These are phyloP conservation scores for Apophysomyces ossiformis DNA, from an alignment of 371 early-diverging fungal genomes.

Conservation along the genomic window DNA sequence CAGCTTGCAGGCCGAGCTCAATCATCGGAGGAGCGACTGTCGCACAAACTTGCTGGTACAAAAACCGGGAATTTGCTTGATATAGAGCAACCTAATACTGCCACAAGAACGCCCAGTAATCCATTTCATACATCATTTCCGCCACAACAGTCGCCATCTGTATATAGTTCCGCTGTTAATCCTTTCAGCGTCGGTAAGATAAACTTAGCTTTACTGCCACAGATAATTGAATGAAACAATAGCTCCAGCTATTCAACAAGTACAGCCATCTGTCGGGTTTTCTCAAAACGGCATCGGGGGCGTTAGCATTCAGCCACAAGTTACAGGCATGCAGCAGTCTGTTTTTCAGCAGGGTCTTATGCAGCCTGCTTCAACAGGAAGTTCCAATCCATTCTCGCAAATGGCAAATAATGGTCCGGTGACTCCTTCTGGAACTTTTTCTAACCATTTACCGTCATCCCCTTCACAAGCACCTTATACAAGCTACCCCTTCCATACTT, in stretches of 20 bases:
- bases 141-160: slow-evolving; percentile 11
- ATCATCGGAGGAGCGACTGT: slow-evolving; percentile 21
- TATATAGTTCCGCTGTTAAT: background rate
- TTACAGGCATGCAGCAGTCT: slow-evolving; percentile 9
- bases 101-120: background rate
- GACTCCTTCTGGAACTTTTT: background rate
- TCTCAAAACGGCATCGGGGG: slow-evolving; percentile 2
- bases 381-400: slow-evolving; percentile 28
- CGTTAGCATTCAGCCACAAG: slow-evolving; percentile 9
- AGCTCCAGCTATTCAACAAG: background rate
- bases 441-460: background rate
- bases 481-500: slow-evolving; percentile 6
- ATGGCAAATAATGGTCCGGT: slow-evolving; percentile 12
- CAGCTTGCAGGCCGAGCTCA: slow-evolving; percentile 33
- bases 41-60: slow-evolving; percentile 24
- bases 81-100: slow-evolving; percentile 14
- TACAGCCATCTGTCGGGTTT: slow-evolving; percentile 10
- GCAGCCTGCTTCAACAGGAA: slow-evolving; percentile 14
- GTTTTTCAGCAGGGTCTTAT: slow-evolving; percentile 11
- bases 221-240: background rate
- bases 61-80: slow-evolving; percentile 25
- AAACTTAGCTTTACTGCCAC: slow-evolving; percentile 10
- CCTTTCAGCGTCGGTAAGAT: background rate
- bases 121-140: slow-evolving; percentile 10
- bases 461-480: slow-evolving; percentile 9